These are phyloP conservation scores for Leishmania turanica DNA, from an alignment of 208 protist species.

Conservation along the genomic window DNA sequence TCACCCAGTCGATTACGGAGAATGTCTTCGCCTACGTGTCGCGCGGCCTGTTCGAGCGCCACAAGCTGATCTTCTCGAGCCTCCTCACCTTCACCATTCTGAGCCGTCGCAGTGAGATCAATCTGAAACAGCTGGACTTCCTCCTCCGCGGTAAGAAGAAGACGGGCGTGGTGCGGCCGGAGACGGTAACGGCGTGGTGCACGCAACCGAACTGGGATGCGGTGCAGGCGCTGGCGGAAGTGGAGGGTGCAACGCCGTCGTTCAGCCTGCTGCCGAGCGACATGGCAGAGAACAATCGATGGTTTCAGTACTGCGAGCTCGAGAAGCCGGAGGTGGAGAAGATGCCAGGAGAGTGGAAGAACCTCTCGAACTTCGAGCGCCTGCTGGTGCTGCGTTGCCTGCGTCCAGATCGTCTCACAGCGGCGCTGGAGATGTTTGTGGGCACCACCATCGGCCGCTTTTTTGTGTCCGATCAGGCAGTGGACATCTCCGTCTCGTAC, in stretches of 20 bases:
- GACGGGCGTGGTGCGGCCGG: constrained; percentile 76
- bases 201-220: constrained; percentile 92
- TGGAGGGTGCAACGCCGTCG: constrained; percentile 88
- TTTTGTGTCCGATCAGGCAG: constrained; percentile 95
- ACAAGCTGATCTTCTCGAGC: constrained; percentile 99
- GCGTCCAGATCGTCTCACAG: constrained; percentile 96
- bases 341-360: constrained; percentile 95
- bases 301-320: constrained; percentile 91
- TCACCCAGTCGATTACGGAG: constrained; percentile 95
- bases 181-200: constrained; percentile 93
- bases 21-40: constrained; percentile 95
- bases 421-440: constrained; percentile 95
- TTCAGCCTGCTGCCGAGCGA: constrained; percentile 89
- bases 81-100: constrained; percentile 96
- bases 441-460: constrained; percentile 91
- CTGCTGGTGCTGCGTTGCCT: constrained; percentile 97
- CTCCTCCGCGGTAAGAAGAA: constrained; percentile 94
- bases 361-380: constrained; percentile 95
- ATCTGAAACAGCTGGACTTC: constrained; percentile 94
- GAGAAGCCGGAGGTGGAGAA: constrained; percentile 93
- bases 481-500: constrained; percentile 95
- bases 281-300: constrained; percentile 93
- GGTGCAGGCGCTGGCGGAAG: constrained; percentile 90
- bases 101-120: constrained; percentile 73
- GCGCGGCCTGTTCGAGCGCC: constrained; percentile 98